Percentiles rank a stretch among this genome's conserved stretches.
Conservation (phyloP, 1,284 basidiomycete genomes). For the Leccinum subfulvum region DNA sequence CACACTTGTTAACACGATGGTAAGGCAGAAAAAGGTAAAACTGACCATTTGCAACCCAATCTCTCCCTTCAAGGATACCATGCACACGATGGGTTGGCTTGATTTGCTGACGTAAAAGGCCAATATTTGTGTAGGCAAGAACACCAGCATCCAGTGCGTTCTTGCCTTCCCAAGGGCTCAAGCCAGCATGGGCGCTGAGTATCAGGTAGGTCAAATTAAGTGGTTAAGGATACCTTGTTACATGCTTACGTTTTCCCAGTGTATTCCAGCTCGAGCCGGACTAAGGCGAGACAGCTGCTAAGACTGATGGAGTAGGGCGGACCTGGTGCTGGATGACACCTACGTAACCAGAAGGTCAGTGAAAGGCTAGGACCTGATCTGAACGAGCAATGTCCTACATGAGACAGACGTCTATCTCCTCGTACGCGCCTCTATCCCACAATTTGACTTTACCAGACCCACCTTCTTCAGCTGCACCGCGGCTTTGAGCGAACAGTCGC, state of each 20-base stretch:
- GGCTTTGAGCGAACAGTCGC: background rate
- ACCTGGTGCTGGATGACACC: slow-evolving; percentile 65
- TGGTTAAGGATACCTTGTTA: slow-evolving; percentile 19
- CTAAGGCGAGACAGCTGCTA: slow-evolving; percentile 53
- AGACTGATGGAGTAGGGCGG: slow-evolving; percentile 53
- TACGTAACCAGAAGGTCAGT: slow-evolving; percentile 34
- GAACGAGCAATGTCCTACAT: slow-evolving; percentile 44
- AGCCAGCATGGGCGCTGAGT: slow-evolving; percentile 62
- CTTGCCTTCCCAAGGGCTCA: slow-evolving; percentile 72
- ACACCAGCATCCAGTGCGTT: slow-evolving; percentile 82
- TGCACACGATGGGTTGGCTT: slow-evolving; percentile 61
- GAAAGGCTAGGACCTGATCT: slow-evolving; percentile 37
- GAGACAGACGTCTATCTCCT: slow-evolving; percentile 65
- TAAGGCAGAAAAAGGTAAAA: background rate
- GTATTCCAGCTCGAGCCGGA: slow-evolving; percentile 51
- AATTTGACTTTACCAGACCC: slow-evolving; percentile 64
- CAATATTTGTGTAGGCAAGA: slow-evolving; percentile 69
- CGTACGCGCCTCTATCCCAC: slow-evolving; percentile 62
- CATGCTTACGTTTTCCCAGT: slow-evolving; percentile 54
- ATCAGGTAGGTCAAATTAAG: background rate
- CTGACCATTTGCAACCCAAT: slow-evolving; percentile 63
- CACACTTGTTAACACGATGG: background rate
- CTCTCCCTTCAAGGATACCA: slow-evolving; percentile 59
- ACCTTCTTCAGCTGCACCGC: slow-evolving; percentile 64
- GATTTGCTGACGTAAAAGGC: slow-evolving; percentile 76